These are phyloP conservation scores for Phytophthora hibernalis DNA, from an alignment of 352 stramenopile species.

Conservation along the genomic window DNA sequence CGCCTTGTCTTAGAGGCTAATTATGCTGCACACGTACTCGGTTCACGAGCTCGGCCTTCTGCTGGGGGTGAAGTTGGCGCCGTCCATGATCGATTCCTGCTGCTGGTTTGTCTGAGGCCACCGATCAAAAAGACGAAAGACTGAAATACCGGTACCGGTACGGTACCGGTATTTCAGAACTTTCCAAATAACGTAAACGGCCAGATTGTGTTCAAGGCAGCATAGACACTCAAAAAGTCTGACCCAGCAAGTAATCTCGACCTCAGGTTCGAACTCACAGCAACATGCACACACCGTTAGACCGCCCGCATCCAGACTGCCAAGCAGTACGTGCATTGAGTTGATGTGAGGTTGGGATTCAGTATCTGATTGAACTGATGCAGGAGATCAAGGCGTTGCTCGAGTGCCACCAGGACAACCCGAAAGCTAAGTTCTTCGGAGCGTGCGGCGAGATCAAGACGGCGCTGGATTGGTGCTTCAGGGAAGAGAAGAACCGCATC, in stretches of 20 bases:
- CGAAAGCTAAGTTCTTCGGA: constrained; percentile 80
- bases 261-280: constrained; percentile 12
- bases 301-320: constrained; percentile 83
- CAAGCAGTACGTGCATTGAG: constrained; percentile 57
- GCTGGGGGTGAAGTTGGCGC: constrained; percentile 77
- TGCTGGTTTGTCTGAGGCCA: constrained; percentile 5
- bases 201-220: background rate
- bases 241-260: constrained; percentile 26
- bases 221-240: background rate
- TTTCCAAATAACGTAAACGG: constrained; percentile 9
- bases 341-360: background rate
- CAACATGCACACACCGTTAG: constrained; percentile 80
- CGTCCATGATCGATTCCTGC: constrained; percentile 62
- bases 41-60: constrained; percentile 89
- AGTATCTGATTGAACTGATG: constrained; percentile 1
- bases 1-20: background rate
- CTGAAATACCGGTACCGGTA: too few species aligned
- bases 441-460: constrained; percentile 76
- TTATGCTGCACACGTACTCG: constrained; percentile 50
- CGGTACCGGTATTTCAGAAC: background rate
- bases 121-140: background rate
- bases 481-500: constrained; percentile 67
- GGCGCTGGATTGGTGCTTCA: constrained; percentile 84
- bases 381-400: constrained; percentile 79
- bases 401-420: constrained; percentile 79